phyloP scores from a whole-genome alignment of 2,329 filamentous ascomycete genomes.

The Madurella fahalii region DNA sequence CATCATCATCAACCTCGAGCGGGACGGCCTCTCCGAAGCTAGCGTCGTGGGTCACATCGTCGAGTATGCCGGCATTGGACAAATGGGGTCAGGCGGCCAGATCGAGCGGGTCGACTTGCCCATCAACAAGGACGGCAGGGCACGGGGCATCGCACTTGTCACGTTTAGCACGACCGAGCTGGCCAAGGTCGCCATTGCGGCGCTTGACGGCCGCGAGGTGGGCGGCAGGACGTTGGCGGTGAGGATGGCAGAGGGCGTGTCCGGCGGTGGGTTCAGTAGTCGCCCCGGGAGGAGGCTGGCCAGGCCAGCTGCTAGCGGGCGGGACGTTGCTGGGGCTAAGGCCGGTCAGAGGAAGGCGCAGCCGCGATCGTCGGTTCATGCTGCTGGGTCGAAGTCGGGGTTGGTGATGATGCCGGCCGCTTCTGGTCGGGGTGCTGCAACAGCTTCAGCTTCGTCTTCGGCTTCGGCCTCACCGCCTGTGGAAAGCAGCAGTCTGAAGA shows the following conservation, averaged over 20 bases:
- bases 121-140: conserved; percentile 3
- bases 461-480: neutral
- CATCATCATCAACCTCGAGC: conserved; percentile 12
- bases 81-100: neutral
- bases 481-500: neutral
- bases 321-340: neutral
- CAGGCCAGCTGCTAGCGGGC: neutral
- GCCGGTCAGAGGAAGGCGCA: neutral
- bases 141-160: conserved; percentile 11
- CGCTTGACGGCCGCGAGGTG: conserved; percentile 9
- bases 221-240: conserved; percentile 2
- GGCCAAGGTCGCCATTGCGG: neutral
- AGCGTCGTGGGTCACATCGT: conserved; percentile 4
- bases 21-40: neutral
- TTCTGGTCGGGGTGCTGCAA: too few relatives aligned
- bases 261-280: neutral
- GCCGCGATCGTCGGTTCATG: neutral
- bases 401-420: neutral
- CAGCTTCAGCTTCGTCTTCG: neutral
- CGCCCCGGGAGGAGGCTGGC: neutral
- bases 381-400: neutral
- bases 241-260: conserved; percentile 4
- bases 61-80: conserved; percentile 5
- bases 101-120: conserved; percentile 14
- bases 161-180: conserved; percentile 12